These are phyloP conservation scores for Clathrospora elynae DNA, from an alignment of 2,329 filamentous ascomycete genomes.

Conservation along the genomic window DNA sequence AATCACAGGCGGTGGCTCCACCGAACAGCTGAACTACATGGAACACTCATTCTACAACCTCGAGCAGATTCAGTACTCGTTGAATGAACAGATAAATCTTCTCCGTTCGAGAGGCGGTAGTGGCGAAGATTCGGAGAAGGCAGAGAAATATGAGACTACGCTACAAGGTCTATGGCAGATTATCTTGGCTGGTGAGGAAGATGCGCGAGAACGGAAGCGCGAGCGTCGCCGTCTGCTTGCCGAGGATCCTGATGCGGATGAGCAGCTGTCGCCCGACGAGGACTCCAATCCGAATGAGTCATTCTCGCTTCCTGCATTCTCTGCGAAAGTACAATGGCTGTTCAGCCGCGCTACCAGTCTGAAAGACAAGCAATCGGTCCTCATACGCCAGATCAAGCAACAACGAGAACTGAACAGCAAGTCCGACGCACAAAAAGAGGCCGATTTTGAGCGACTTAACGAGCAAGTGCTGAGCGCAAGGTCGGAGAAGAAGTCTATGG, in stretches of 20 bases:
- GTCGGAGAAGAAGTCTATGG: constrained; percentile 44
- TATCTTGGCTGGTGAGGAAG: constrained; percentile 52
- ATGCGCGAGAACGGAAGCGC: constrained; percentile 47
- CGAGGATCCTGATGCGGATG: constrained; percentile 64
- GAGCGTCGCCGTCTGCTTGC: constrained; percentile 44
- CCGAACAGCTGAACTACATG: constrained; percentile 72
- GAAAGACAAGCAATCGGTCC: constrained; percentile 84
- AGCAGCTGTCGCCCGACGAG: constrained; percentile 66
- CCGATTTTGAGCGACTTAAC: constrained; percentile 49
- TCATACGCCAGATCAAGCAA: constrained; percentile 92
- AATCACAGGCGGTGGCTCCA: constrained; percentile 61
- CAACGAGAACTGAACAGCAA: constrained; percentile 91
- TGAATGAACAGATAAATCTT: constrained; percentile 39
- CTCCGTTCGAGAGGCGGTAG: constrained; percentile 26
- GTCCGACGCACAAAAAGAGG: constrained; percentile 64
- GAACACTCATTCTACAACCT: constrained; percentile 62
- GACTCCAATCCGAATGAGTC: constrained; percentile 62
- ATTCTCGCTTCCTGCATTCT: constrained; percentile 78
- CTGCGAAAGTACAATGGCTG: constrained; percentile 76
- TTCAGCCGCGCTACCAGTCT: constrained; percentile 77
- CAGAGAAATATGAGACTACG: constrained; percentile 56
- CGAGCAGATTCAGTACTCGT: constrained; percentile 40
- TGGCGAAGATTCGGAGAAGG: constrained; percentile 30
- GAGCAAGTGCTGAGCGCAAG: constrained; percentile 48
- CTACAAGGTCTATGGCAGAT: constrained; percentile 60